Evolutionary conservation across 2,329 filamentous ascomycete species (phyloP).

Genomic region (Fusarium duplospermum): DNA sequence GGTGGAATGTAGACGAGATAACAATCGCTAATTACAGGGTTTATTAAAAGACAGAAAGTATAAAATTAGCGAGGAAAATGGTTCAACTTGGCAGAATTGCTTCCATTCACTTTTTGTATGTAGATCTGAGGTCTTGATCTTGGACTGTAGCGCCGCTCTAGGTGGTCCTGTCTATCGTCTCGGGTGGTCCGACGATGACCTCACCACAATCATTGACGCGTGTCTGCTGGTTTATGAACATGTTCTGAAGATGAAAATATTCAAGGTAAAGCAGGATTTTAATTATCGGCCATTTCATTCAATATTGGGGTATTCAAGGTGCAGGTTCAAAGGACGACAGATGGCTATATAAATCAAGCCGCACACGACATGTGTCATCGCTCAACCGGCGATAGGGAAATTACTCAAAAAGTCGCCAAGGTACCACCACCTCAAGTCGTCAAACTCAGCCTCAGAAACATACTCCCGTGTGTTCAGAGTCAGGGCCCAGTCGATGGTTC

Average conservation of each 20-base stretch:
- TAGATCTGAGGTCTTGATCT: neutral
- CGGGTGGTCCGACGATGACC: neutral
- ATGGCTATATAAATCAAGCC: neutral
- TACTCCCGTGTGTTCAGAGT: constrained; percentile 31
- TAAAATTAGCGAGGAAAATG: neutral
- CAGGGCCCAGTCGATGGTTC: constrained; percentile 22
- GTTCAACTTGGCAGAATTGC: neutral
- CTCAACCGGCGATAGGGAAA: neutral
- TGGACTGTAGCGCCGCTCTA: neutral
- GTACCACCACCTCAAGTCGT: constrained; percentile 1
- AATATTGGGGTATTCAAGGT: neutral
- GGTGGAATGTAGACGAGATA: neutral
- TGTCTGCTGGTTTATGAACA: neutral
- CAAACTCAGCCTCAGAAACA: constrained; percentile 5
- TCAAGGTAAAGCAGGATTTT: neutral
- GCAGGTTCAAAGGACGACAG: neutral
- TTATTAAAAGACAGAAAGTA: neutral
- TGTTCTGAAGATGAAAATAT: neutral
- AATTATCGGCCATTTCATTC: neutral
- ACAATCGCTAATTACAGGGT: neutral
- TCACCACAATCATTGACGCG: neutral
- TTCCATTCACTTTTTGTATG: neutral
- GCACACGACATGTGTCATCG: neutral
- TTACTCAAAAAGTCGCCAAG: neutral
- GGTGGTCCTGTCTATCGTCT: neutral